These are phyloP conservation scores for Russula griseocarnosa DNA, from an alignment of 768 basidiomycete species.

Conservation along the genomic window DNA sequence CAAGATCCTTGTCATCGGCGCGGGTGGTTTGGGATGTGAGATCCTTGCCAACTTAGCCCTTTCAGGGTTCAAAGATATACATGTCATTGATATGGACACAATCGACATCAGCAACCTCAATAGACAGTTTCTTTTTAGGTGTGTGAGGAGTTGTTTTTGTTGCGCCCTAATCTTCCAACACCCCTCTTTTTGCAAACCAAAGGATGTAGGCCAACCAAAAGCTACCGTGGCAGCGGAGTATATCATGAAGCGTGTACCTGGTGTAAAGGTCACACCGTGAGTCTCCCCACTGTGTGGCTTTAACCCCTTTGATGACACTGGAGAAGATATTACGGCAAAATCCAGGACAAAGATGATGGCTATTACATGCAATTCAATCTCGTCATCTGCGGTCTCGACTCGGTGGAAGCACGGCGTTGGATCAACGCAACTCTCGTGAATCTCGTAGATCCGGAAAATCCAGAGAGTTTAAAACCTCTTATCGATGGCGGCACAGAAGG, in stretches of 20 bases:
- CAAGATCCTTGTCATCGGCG: conserved; percentile 97
- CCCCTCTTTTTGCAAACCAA: conserved; percentile 48
- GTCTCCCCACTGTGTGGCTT: conserved; percentile 33
- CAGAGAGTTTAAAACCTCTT: conserved; percentile 90
- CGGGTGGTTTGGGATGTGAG: conserved; percentile 96
- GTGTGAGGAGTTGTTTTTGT: conserved; percentile 24
- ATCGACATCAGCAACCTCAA: conserved; percentile 99
- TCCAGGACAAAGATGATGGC: conserved; percentile 93
- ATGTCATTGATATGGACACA: conserved; percentile 99
- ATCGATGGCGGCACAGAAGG: conserved; percentile 99
- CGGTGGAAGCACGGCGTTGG: conserved; percentile 96
- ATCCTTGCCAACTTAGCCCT: conserved; percentile 94
- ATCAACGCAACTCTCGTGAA: conserved; percentile 97
- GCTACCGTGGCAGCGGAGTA: conserved; percentile 93
- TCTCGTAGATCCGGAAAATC: conserved; percentile 87
- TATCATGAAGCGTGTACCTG: conserved; percentile 93
- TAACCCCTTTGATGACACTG: conserved; percentile 11
- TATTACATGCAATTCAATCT: conserved; percentile 98
- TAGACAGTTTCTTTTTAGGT: conserved; percentile 97
- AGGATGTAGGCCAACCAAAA: conserved; percentile 93
- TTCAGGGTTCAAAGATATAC: conserved; percentile 96
- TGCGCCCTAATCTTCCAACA: neutral
- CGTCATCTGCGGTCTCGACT: conserved; percentile 95
- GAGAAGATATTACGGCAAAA: conserved; percentile 88
- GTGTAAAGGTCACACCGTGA: conserved; percentile 95